These are phyloP conservation scores for Wickerhamomyces ciferrii DNA, from an alignment of 805 yeast species.

Conservation along the genomic window DNA sequence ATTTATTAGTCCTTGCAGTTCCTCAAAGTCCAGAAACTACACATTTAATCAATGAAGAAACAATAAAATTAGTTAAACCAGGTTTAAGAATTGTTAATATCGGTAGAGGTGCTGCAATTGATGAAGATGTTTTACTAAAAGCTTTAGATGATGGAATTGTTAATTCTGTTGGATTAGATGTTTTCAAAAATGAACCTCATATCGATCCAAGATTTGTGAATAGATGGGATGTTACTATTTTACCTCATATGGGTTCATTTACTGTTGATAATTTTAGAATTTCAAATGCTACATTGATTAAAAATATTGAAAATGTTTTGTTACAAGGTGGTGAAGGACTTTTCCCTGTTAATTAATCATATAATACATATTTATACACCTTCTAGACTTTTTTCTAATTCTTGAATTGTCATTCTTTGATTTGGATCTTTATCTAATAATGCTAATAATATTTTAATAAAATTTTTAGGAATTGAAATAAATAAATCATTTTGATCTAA, in stretches of 20 bases:
- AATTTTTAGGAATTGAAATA: neutral
- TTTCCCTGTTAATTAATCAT: conserved; percentile 15
- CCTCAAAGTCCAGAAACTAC: conserved; percentile 60
- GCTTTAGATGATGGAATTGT: conserved; percentile 59
- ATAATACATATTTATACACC: neutral
- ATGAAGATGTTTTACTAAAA: conserved; percentile 57
- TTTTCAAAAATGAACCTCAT: conserved; percentile 58
- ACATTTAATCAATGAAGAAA: conserved; percentile 43
- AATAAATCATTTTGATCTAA: neutral
- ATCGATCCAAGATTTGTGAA: conserved; percentile 43
- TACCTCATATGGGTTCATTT: conserved; percentile 72
- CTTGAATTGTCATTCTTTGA: neutral
- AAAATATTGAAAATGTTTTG: conserved; percentile 45
- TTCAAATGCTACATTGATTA: conserved; percentile 46
- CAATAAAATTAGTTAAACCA: conserved; percentile 41
- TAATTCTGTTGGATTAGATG: conserved; percentile 68
- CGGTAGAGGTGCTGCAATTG: conserved; percentile 68
- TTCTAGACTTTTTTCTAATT: neutral
- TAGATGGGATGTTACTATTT: conserved; percentile 57
- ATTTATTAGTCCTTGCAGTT: conserved; percentile 59
- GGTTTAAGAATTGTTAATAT: conserved; percentile 66
- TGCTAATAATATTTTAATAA: neutral
- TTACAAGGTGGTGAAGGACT: conserved; percentile 33
- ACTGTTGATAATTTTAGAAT: conserved; percentile 48
- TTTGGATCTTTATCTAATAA: neutral